These are phyloP conservation scores for Ceratopteris richardii DNA, from an alignment of 75 land plant species.

Conservation along the genomic window DNA sequence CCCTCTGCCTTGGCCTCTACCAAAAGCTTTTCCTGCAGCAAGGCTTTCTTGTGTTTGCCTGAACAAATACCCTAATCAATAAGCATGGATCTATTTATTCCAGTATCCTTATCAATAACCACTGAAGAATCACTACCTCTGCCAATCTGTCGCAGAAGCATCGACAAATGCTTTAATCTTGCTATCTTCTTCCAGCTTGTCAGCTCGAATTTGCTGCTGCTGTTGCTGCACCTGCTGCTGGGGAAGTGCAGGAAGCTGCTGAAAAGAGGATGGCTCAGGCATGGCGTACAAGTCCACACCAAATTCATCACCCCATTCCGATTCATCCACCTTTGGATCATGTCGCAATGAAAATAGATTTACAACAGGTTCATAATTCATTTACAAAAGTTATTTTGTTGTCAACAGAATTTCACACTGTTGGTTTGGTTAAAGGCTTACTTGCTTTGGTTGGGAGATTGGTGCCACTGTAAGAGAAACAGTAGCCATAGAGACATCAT, in stretches of 20 bases:
- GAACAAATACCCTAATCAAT: not conserved
- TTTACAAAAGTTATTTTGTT: not conserved
- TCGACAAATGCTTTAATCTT: slow-evolving; percentile 80
- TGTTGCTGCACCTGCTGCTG: too few species aligned
- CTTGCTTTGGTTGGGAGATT: not conserved
- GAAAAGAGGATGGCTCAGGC: slow-evolving; percentile 39
- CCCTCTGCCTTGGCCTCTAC: slow-evolving; percentile 68
- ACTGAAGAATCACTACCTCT: slow-evolving; percentile 51
- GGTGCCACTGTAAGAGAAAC: not conserved
- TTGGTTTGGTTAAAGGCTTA: not conserved
- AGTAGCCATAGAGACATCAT: not conserved
- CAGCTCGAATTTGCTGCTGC: slow-evolving; percentile 29
- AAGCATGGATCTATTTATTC: too few species aligned
- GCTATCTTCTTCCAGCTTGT: slow-evolving; percentile 59
- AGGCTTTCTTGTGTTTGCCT: slow-evolving; percentile 61
- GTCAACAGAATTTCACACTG: not conserved
- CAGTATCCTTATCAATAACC: too few species aligned
- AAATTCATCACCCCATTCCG: slow-evolving; percentile 83
- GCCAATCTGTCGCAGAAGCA: slow-evolving; percentile 63
- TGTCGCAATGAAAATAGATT: not conserved
- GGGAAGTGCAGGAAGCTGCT: not conserved
- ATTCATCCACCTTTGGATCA: slow-evolving; percentile 37
- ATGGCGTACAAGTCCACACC: slow-evolving; percentile 76
- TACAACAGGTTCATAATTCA: not conserved
- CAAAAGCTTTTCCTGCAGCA: slow-evolving; percentile 64